Evolutionary conservation across 306 rosid species (phyloP), one percentile per base, ranked within the genome.

Genomic region (Sphenostylis stenocarpa): DNA sequence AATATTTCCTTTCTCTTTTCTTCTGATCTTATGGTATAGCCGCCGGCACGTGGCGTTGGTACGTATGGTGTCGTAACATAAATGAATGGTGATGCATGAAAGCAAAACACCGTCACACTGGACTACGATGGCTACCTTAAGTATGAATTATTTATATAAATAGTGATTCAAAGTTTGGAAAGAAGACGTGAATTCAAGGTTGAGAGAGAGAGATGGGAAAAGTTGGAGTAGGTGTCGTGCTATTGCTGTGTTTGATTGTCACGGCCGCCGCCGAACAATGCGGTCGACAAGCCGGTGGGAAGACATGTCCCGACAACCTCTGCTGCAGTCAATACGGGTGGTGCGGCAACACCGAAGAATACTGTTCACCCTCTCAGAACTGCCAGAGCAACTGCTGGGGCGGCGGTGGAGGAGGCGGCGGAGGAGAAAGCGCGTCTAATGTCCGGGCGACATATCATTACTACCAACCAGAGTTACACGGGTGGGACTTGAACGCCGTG

Each of bases 241-340:
- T 66, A 13, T 4, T 80, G 6, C 0, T 55, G 1, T 71, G 77
- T 70, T 26, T 81, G 6, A 49, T 81, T 7, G 76, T 7, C 1
- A 67, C 72, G 5, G 73, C 66, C 1, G 17, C 24, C 0, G 89
- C 66, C 0, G 77, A 86, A 67, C 92, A 90, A 51, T 88, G 93
- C 5, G 96, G 96, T 0, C 1, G 68, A 0, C 93, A 90, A 80
- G 93, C 33, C 0, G 88, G 86, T 0, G 89, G 90, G 1, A 14
- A 23, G 0, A 62, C 8, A 3, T 90, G 96, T 43, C 75, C 88
- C 0, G 26, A 70, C 73, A 79, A 82, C 64, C 79, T 83, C 0
- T 90, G 96, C 31, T 90, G 92, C 70, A 90, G 96, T 81, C 89
- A 88, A 24, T 82, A 75, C 78, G 93, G 96, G 12, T 90, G 60